phyloP scores from a whole-genome alignment of 306 rosid genomes.

The Gastrolobium villosum region DNA sequence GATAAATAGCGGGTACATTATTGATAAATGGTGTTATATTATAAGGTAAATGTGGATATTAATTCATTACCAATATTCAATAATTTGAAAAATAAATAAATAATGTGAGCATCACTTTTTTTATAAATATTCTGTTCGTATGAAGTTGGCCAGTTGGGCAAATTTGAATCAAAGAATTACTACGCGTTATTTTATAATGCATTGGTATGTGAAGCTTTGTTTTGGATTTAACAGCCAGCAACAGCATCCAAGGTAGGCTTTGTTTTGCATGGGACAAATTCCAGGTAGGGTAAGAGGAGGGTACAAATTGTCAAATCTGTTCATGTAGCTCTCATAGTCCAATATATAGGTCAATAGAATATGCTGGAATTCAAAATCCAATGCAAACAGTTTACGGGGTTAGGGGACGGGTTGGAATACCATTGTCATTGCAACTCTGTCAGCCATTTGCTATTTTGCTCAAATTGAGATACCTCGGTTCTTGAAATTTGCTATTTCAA shows the following conservation, averaged over 20 bases:
- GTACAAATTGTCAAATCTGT: constrained; percentile 1
- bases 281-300: constrained; percentile 6
- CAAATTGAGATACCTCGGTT: too few species aligned
- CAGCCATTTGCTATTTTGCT: constrained; percentile 11
- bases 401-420: constrained; percentile 28
- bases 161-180: neutral
- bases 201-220: constrained; percentile 40
- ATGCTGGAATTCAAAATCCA: constrained; percentile 51
- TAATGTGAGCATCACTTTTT: too few species aligned
- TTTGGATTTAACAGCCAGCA: constrained; percentile 23
- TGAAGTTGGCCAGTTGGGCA: neutral
- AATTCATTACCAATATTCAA: neutral
- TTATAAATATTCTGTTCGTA: neutral
- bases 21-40: too few species aligned
- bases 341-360: constrained; percentile 31
- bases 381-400: constrained; percentile 39
- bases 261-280: constrained; percentile 37
- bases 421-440: neutral
- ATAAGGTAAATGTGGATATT: neutral
- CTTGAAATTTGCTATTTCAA: too few species aligned
- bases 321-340: neutral
- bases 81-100: neutral
- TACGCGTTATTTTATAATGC: constrained; percentile 22
- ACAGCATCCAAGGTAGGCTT: constrained; percentile 26
- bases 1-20: too few species aligned